A percentile compares a stretch with the other conserved stretches of the same genome.
Evolutionary conservation across 2,329 filamentous ascomycete species (phyloP).

Genomic region (Cladosporium oxysporum): DNA sequence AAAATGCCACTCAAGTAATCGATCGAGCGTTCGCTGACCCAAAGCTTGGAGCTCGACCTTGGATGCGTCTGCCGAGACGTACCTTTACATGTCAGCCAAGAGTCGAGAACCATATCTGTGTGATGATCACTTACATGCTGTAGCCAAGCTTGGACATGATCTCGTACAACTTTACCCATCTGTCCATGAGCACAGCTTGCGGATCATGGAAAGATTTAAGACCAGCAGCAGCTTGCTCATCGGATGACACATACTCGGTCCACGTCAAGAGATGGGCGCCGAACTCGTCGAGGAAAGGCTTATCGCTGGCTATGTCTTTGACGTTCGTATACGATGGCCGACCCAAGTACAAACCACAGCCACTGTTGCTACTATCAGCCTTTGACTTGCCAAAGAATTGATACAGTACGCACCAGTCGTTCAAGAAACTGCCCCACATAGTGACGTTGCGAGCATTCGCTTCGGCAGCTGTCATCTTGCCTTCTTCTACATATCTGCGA

Average conservation of each 20-base stretch:
- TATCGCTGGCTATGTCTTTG: constrained; percentile 2
- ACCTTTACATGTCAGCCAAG: neutral
- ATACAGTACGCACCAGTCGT: neutral
- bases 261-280: neutral
- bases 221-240: neutral
- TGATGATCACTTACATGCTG: neutral
- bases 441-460: neutral
- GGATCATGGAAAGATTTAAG: neutral
- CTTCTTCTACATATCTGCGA: neutral
- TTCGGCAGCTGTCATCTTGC: neutral
- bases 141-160: neutral
- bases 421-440: neutral
- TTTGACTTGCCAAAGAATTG: neutral
- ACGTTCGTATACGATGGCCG: neutral
- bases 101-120: neutral
- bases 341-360: neutral
- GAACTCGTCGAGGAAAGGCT: neutral
- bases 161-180: neutral
- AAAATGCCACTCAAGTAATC: neutral
- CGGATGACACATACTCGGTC: neutral
- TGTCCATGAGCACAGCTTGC: neutral
- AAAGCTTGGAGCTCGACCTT: neutral
- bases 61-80: neutral
- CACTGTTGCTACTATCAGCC: neutral
- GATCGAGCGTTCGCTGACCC: neutral